Evolutionary conservation across 164 flowering plant species (phyloP).

Genomic region (Houttuynia cordata): DNA sequence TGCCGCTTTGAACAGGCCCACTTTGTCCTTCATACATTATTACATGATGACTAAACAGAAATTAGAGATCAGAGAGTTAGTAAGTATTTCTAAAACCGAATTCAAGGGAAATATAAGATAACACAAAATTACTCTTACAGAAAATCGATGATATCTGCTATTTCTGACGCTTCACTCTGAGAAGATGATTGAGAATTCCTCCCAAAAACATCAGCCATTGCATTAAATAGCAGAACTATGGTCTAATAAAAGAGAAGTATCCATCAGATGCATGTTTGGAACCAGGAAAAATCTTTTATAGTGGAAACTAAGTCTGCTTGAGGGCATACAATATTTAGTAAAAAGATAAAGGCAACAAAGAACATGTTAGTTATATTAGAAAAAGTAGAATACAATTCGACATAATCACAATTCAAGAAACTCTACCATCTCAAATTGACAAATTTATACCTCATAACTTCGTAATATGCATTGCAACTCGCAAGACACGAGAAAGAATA

Average conservation of each 20-base stretch:
- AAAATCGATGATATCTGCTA: constrained; percentile 82
- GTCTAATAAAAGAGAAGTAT: constrained; percentile 31
- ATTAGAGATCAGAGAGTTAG: neutral
- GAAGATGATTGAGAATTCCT: constrained; percentile 49
- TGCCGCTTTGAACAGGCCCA: constrained; percentile 77
- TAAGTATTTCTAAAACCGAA: neutral
- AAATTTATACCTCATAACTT: no score
- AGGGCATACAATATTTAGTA: neutral
- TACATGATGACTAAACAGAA: constrained; percentile 59
- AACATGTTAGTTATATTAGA: no score
- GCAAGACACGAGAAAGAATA: no score
- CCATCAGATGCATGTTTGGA: neutral
- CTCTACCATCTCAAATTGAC: no score
- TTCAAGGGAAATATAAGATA: neutral
- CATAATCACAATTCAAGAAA: no score
- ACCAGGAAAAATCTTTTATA: neutral
- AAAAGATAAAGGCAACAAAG: neutral
- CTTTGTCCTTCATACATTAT: constrained; percentile 95
- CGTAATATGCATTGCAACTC: no score
- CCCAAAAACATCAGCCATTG: constrained; percentile 85
- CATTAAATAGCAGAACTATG: constrained; percentile 51
- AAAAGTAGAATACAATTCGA: no score
- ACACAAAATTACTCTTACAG: constrained; percentile 43
- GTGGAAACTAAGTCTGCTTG: neutral
- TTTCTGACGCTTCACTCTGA: constrained; percentile 72